Percentiles rank a stretch among this genome's conserved stretches.
Evolutionary conservation across 345 rosid species (phyloP).

Genomic region (Euphorbia pulcherrima): DNA sequence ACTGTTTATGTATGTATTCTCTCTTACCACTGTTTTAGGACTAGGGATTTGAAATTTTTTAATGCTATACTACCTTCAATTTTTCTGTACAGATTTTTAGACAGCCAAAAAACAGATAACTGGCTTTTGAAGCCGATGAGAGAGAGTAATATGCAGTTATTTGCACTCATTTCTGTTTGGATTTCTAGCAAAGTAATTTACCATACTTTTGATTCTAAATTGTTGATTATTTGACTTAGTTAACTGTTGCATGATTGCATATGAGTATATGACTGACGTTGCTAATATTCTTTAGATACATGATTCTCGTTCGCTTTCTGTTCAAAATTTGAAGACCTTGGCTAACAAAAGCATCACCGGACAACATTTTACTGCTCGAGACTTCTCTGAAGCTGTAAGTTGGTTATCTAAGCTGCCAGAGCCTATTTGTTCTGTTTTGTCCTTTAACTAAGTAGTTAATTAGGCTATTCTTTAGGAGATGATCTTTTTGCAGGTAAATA

Average conservation of each 20-base stretch:
- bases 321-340: slow-evolving; percentile 46
- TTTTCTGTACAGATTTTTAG: slow-evolving; percentile 26
- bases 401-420: background rate
- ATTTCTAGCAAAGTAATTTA: slow-evolving; percentile 61
- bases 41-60: background rate
- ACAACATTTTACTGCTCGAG: slow-evolving; percentile 62
- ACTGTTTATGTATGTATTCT: background rate
- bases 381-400: slow-evolving; percentile 73
- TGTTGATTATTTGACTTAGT: slow-evolving; percentile 5
- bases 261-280: background rate
- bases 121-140: slow-evolving; percentile 62
- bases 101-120: slow-evolving; percentile 27
- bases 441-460: slow-evolving; percentile 17
- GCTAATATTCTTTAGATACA: slow-evolving; percentile 38
- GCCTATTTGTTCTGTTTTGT: slow-evolving; percentile 3
- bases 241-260: background rate
- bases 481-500: slow-evolving; percentile 58
- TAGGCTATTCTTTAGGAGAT: slow-evolving; percentile 45
- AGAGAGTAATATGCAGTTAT: slow-evolving; percentile 71
- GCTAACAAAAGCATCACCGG: slow-evolving; percentile 52
- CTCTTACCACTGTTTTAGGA: background rate
- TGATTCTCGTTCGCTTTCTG: slow-evolving; percentile 45
- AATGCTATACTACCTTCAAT: background rate
- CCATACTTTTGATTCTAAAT: background rate
- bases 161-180: slow-evolving; percentile 66